Evolutionary conservation across 305 asterid genomes (phyloP).

Genomic region (Coffea humblotiana): DNA sequence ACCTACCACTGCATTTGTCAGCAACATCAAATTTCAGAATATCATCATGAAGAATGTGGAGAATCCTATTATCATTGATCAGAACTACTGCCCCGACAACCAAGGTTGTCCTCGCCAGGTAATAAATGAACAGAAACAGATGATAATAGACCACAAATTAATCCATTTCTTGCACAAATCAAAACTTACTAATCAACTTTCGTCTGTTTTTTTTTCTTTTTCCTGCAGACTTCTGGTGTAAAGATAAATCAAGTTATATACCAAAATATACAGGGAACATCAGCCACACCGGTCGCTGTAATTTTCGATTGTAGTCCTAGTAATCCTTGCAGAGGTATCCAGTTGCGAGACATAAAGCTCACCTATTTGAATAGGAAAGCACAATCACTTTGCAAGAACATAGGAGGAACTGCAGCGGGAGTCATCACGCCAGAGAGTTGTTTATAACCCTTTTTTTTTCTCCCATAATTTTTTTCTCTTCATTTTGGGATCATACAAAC

Average conservation of each 20-base stretch:
- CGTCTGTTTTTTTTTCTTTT: not conserved
- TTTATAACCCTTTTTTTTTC: conserved; percentile 13
- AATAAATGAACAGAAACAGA: not conserved
- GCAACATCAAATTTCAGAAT: conserved; percentile 48
- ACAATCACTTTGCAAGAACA: conserved; percentile 49
- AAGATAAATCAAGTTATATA: conserved; percentile 51
- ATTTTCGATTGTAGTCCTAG: conserved; percentile 50
- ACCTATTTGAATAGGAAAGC: conserved; percentile 43
- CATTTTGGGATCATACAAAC: not conserved
- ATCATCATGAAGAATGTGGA: conserved; percentile 64
- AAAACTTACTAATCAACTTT: no score
- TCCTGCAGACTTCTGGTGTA: conserved; percentile 44
- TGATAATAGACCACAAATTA: no score
- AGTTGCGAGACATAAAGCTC: conserved; percentile 45
- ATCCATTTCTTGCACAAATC: no score
- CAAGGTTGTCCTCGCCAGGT: conserved; percentile 57
- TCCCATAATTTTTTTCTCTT: not conserved
- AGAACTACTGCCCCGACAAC: conserved; percentile 55
- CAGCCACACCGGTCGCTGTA: conserved; percentile 48
- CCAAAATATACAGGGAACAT: conserved; percentile 51
- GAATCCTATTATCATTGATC: conserved; percentile 70
- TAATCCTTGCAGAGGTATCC: conserved; percentile 45
- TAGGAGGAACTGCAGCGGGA: conserved; percentile 40
- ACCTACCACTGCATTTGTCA: conserved; percentile 55
- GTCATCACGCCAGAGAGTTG: conserved; percentile 45